A percentile compares a stretch with the other conserved stretches of the same genome.
phyloP scores from a whole-genome alignment of 2,329 filamentous ascomycete species.

The Xylaria sp. region DNA sequence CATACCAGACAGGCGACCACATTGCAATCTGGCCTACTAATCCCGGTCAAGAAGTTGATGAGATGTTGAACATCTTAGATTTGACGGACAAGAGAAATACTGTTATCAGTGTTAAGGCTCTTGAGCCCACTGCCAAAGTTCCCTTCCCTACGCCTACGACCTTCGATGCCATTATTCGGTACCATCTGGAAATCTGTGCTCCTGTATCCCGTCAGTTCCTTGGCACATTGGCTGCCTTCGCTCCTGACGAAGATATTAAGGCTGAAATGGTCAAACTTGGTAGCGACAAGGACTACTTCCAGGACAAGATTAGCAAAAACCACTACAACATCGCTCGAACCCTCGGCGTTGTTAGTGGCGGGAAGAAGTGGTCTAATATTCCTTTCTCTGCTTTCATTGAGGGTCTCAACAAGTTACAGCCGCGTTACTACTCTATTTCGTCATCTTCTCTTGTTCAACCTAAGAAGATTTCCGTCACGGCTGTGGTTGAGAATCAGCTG shows the following conservation, averaged over 20 bases:
- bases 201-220: constrained; percentile 97
- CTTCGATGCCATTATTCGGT: constrained; percentile 91
- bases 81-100: constrained; percentile 80
- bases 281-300: constrained; percentile 95
- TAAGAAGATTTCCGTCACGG: constrained; percentile 94
- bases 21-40: constrained; percentile 98
- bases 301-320: constrained; percentile 81
- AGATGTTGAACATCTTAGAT: constrained; percentile 83
- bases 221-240: constrained; percentile 86
- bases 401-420: constrained; percentile 92
- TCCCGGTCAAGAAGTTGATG: constrained; percentile 88
- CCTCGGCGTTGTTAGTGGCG: constrained; percentile 76
- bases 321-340: constrained; percentile 92
- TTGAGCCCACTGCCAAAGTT: constrained; percentile 96
- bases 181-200: constrained; percentile 96
- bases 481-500: constrained; percentile 86
- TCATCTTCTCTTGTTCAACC: constrained; percentile 95
- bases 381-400: constrained; percentile 97
- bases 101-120: constrained; percentile 88
- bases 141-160: constrained; percentile 98
- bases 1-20: constrained; percentile 96
- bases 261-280: constrained; percentile 89
- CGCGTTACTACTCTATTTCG: constrained; percentile 98
- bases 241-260: constrained; percentile 85
- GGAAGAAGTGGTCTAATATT: constrained; percentile 81